Evolutionary conservation across 75 land plant species (phyloP), one percentile per base, ranked within the genome.

Genomic region (Cupressus sempervirens): DNA sequence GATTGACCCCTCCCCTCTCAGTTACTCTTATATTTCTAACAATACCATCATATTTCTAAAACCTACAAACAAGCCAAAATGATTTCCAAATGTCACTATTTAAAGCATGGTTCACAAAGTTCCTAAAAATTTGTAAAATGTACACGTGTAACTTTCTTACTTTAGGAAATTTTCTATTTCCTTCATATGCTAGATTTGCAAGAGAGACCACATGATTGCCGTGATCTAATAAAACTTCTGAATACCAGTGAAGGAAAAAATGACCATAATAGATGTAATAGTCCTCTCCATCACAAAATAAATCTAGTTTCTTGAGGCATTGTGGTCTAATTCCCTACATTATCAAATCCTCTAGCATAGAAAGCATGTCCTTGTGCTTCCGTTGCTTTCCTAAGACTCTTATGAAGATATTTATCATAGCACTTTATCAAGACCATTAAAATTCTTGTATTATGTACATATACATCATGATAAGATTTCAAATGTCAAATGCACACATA

Each of bases 21-120:
- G n/a, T n/a, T n/a, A n/a, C n/a, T n/a, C n/a, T n/a, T n/a, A n/a
- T n/a, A n/a, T n/a, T n/a, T n/a, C n/a, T n/a, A n/a, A n/a, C n/a
- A n/a, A 84, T 96, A 98, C 99, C 99, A 98, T 99, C 99, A 98
- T 73, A 98, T 91, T 83, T 99, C 96, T 68, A 99, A 90, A 36
- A 96, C 82, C 99, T 98, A 91, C 76, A 82, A 73, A 86, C 43
- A 58, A 82, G 62, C 80, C 29, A 70, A 38, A 72, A 72, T 72
- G 74, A 30, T 72, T 13, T 36, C 48, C 46, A 79, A n/a, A 43
- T 45, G 81, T 45, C 12, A 79, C 50, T 76, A 34, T 76, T 38
- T 76, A 76, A 16, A 79, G 29, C 41, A 45, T 8, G 26, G 5
- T 40, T 20, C 81, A 43, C 23, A 26, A 43, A 45, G 48, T 29